These are phyloP conservation scores for Parasitella parasitica DNA, from an alignment of 371 early-diverging fungal genomes.

Conservation along the genomic window DNA sequence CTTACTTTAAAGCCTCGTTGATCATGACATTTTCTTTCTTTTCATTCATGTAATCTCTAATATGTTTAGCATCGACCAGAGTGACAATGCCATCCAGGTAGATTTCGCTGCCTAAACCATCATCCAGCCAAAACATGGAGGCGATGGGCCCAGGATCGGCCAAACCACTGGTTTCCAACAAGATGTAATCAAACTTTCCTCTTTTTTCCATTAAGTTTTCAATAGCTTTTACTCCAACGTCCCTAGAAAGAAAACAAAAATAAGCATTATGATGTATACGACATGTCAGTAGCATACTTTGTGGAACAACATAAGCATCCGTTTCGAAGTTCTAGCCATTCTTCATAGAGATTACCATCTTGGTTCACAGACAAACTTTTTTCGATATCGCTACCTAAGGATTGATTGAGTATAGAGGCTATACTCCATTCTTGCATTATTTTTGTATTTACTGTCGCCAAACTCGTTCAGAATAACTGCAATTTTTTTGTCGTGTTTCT, in stretches of 20 bases:
- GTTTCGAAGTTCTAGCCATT: constrained; percentile 96
- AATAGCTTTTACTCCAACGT: constrained; percentile 92
- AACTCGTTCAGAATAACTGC: constrained; percentile 94
- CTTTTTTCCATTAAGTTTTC: constrained; percentile 89
- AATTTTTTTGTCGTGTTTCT: constrained; percentile 89
- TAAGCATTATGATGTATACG: background rate
- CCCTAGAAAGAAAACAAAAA: constrained; percentile 47
- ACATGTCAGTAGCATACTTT: constrained; percentile 57
- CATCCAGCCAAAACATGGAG: constrained; percentile 96
- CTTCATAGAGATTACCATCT: constrained; percentile 85
- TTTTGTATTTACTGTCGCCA: constrained; percentile 60
- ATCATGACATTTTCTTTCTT: constrained; percentile 54
- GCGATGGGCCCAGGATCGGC: constrained; percentile 93
- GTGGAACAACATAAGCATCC: constrained; percentile 97
- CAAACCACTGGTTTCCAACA: constrained; percentile 86
- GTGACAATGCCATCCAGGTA: constrained; percentile 94
- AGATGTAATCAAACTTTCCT: constrained; percentile 92
- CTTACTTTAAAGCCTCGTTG: constrained; percentile 73
- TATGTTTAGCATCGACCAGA: constrained; percentile 88
- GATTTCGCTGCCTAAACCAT: constrained; percentile 84
- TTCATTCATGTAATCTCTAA: constrained; percentile 58
- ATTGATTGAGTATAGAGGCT: background rate
- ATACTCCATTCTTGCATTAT: background rate
- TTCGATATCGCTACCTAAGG: constrained; percentile 86
- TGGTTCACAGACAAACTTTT: constrained; percentile 81